Percentiles rank a stretch among this genome's conserved stretches.
phyloP scores from a whole-genome alignment of 1,284 basidiomycete genomes.

The Trichosporon inkin region DNA sequence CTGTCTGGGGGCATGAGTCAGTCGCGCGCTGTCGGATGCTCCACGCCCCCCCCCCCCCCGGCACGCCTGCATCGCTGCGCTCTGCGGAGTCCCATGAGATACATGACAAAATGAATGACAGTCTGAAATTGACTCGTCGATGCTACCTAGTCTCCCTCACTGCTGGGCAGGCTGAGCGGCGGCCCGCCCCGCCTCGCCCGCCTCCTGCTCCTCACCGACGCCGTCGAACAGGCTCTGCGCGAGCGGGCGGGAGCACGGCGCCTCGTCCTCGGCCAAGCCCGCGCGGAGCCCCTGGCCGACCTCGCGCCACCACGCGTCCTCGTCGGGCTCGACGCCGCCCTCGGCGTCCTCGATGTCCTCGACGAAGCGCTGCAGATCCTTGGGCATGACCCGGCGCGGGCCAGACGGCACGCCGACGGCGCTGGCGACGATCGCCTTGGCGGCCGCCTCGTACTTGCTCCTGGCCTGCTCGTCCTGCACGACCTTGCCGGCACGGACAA shows the following conservation, averaged over 20 bases:
- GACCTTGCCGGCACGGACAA: slow-evolving; percentile 16
- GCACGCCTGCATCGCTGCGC: too few relatives aligned
- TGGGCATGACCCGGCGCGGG: slow-evolving; percentile 18
- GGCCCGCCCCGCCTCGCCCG: too few relatives aligned
- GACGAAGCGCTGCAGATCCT: slow-evolving; percentile 34
- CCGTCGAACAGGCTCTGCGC: slow-evolving; percentile 8
- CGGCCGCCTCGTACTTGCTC: slow-evolving; percentile 21
- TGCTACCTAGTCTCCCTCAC: too few relatives aligned
- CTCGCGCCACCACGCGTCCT: slow-evolving; percentile 20
- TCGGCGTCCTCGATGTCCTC: slow-evolving; percentile 39
- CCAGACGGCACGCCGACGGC: slow-evolving; percentile 13
- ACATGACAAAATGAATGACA: too few relatives aligned
- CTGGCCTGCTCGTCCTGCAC: slow-evolving; percentile 8
- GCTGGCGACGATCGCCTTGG: slow-evolving; percentile 16
- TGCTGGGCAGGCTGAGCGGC: too few relatives aligned
- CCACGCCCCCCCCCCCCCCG: too few relatives aligned
- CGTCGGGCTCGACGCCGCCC: slow-evolving; percentile 13
- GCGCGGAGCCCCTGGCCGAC: slow-evolving; percentile 8
- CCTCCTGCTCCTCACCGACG: background rate
- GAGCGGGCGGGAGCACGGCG: background rate
- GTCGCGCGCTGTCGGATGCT: too few relatives aligned
- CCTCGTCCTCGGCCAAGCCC: slow-evolving; percentile 10
- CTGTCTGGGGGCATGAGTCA: too few relatives aligned
- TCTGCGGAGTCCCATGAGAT: too few relatives aligned
- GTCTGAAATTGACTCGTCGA: too few relatives aligned